Evolutionary conservation across 2,329 filamentous ascomycete species (phyloP).

Genomic region (Ambrosiella beaveri): DNA sequence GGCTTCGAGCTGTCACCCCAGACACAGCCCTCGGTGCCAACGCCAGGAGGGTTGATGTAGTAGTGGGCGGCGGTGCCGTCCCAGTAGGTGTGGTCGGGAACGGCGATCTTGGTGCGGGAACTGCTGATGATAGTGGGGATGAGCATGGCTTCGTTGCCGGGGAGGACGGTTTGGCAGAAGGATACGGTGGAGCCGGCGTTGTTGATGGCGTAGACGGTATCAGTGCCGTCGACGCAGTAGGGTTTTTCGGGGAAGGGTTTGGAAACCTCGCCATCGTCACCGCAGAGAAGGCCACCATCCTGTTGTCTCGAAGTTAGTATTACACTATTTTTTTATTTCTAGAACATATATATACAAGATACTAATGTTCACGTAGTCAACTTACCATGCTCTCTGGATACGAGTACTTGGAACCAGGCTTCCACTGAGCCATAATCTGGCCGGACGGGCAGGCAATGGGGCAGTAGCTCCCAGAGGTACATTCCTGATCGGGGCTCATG

Average conservation of each 20-base stretch:
- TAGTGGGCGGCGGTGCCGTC: slow-evolving; percentile 57
- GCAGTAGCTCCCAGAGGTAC: slow-evolving; percentile 50
- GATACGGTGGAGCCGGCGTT: slow-evolving; percentile 44
- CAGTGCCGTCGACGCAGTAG: slow-evolving; percentile 54
- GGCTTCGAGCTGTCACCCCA: slow-evolving; percentile 50
- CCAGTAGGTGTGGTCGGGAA: slow-evolving; percentile 57
- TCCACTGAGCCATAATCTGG: slow-evolving; percentile 65
- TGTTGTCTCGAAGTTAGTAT: slow-evolving; percentile 18
- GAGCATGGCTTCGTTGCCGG: slow-evolving; percentile 67
- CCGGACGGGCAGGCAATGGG: slow-evolving; percentile 62
- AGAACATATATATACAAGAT: slow-evolving; percentile 3
- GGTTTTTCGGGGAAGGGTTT: slow-evolving; percentile 52
- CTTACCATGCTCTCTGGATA: slow-evolving; percentile 58
- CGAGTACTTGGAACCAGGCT: slow-evolving; percentile 48
- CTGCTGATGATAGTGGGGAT: slow-evolving; percentile 54
- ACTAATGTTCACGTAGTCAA: slow-evolving; percentile 10
- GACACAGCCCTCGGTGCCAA: slow-evolving; percentile 44
- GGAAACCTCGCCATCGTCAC: slow-evolving; percentile 43
- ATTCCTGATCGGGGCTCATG: slow-evolving; percentile 58
- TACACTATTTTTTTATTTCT: background rate
- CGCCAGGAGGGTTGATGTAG: slow-evolving; percentile 63
- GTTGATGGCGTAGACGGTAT: slow-evolving; percentile 48
- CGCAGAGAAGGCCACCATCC: slow-evolving; percentile 61
- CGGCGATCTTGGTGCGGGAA: slow-evolving; percentile 37
- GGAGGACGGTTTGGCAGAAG: slow-evolving; percentile 65